Percentiles rank a stretch among this genome's conserved stretches.
These are phyloP conservation scores for Trichoderma koningiopsis DNA, from an alignment of 2,329 filamentous ascomycete species.

Conservation along the genomic window DNA sequence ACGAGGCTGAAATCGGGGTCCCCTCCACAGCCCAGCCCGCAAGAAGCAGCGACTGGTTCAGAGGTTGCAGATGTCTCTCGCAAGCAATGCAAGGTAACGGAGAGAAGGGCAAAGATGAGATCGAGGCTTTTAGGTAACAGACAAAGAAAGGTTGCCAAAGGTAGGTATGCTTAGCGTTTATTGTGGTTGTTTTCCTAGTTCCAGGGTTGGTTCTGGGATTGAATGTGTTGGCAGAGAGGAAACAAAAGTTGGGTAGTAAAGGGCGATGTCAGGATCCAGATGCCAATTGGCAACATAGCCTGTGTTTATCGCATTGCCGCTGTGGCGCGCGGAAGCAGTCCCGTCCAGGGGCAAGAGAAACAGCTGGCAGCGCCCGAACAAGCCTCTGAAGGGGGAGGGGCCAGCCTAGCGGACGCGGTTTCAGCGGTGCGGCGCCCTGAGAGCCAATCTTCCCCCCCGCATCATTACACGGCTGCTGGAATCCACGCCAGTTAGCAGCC, in stretches of 20 bases:
- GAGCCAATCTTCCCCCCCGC: not conserved
- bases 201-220: not conserved
- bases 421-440: not conserved
- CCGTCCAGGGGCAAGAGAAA: not conserved
- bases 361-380: not conserved
- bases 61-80: constrained; percentile 6
- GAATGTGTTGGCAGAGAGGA: not conserved
- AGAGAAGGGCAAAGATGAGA: not conserved
- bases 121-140: not conserved
- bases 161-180: not conserved
- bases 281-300: not conserved
- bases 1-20: constrained; percentile 23
- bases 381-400: constrained; percentile 9
- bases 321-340: not conserved
- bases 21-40: constrained; percentile 10
- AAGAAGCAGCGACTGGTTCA: not conserved
- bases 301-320: not conserved
- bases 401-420: not conserved
- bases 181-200: not conserved
- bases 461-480: not conserved
- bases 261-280: constrained; percentile 11
- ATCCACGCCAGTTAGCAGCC: not conserved
- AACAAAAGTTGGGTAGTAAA: not conserved
- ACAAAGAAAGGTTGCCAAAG: not conserved
- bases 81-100: not conserved